Percentiles rank a stretch among this genome's conserved stretches.
phyloP scores from a whole-genome alignment of 768 basidiomycete genomes.

The Udeniomyces megalosporus region DNA sequence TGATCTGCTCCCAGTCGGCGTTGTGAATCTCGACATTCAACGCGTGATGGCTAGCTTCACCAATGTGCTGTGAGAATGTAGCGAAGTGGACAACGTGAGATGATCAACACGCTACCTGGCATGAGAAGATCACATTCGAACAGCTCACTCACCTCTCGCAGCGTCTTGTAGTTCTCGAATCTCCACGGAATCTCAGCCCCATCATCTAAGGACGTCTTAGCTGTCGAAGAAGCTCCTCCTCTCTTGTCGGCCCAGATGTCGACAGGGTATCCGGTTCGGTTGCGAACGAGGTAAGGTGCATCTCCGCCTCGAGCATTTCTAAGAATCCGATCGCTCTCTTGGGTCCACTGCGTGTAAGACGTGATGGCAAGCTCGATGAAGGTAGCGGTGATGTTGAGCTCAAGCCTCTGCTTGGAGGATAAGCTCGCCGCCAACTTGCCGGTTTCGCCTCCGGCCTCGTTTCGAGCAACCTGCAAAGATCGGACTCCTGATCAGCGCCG shows the following conservation, averaged over 20 bases:
- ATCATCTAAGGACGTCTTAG: conserved; percentile 44
- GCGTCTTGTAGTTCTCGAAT: conserved; percentile 87
- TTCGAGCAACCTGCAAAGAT: conserved; percentile 18
- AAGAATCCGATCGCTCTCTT: conserved; percentile 53
- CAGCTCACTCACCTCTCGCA: conserved; percentile 55
- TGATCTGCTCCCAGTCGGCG: conserved; percentile 75
- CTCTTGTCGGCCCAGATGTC: conserved; percentile 66
- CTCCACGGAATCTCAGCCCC: conserved; percentile 79
- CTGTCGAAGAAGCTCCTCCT: conserved; percentile 36
- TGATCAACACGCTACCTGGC: no score
- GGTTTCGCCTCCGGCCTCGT: conserved; percentile 21
- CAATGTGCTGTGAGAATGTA: conserved; percentile 1
- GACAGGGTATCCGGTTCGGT: conserved; percentile 74
- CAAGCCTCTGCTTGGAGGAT: conserved; percentile 63
- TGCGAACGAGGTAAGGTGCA: conserved; percentile 83
- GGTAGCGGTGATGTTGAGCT: conserved; percentile 77
- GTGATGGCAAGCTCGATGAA: conserved; percentile 73
- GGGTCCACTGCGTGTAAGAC: conserved; percentile 53
- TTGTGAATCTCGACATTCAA: conserved; percentile 71
- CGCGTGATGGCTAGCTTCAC: conserved; percentile 48
- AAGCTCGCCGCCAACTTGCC: conserved; percentile 41
- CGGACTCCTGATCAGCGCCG: neutral
- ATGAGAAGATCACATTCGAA: neutral
- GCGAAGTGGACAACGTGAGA: neutral
- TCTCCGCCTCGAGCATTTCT: conserved; percentile 69